These are phyloP conservation scores for Nissolia schottii DNA, from an alignment of 306 rosid species.

Conservation along the genomic window DNA sequence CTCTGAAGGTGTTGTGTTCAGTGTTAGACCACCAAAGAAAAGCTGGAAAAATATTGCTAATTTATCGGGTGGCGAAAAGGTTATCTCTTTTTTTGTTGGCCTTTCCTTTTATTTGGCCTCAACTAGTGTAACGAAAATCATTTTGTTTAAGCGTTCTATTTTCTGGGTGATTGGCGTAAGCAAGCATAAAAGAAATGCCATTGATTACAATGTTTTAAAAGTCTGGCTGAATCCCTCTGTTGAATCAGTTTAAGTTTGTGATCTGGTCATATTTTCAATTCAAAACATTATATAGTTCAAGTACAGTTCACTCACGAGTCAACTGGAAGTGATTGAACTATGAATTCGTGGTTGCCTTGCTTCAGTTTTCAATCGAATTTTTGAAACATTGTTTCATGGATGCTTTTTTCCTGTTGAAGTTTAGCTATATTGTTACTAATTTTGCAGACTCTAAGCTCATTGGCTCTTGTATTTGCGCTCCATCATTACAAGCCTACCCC, in stretches of 20 bases:
- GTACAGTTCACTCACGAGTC: too few species aligned
- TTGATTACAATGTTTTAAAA: background rate
- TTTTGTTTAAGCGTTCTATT: background rate
- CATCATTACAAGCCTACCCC: constrained; percentile 99
- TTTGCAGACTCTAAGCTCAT: constrained; percentile 90
- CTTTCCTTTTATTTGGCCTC: background rate
- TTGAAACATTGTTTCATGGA: background rate
- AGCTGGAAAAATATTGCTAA: constrained; percentile 99
- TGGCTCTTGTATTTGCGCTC: constrained; percentile 97
- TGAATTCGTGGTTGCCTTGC: background rate
- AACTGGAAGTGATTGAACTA: background rate
- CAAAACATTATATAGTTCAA: too few species aligned
- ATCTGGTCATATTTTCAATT: too few species aligned
- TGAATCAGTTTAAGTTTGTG: background rate
- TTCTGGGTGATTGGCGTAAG: background rate
- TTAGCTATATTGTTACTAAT: constrained; percentile 1
- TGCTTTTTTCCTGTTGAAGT: background rate
- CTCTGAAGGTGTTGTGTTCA: constrained; percentile 97
- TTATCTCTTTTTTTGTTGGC: constrained; percentile 9
- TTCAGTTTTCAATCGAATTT: background rate
- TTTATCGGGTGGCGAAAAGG: constrained; percentile 99
- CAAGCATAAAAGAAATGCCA: background rate
- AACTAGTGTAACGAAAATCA: background rate
- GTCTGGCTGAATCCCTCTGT: background rate
- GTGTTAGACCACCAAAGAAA: constrained; percentile 97